A percentile compares a stretch with the other conserved stretches of the same genome.
Evolutionary conservation across 2,329 filamentous ascomycete species (phyloP).

Genomic region (Ambrosiella cleistominuta): DNA sequence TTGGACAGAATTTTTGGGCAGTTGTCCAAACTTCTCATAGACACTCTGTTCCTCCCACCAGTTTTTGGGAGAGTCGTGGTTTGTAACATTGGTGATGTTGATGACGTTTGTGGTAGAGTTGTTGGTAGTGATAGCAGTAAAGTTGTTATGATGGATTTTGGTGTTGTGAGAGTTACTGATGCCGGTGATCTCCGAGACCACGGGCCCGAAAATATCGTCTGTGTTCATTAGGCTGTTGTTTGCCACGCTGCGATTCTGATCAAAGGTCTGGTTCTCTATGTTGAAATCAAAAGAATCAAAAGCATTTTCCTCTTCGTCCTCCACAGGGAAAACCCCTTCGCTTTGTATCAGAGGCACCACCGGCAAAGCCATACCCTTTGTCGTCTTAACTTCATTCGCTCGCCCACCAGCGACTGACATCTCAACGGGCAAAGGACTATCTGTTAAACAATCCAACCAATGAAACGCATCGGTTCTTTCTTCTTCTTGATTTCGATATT

Average conservation of each 20-base stretch:
- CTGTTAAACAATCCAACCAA: constrained; percentile 9
- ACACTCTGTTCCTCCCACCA: constrained; percentile 6
- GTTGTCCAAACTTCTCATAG: constrained; percentile 4
- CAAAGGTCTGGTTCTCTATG: neutral
- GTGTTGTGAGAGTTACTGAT: too few species aligned
- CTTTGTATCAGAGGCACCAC: constrained; percentile 10
- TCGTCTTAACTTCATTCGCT: neutral
- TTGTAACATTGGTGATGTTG: neutral
- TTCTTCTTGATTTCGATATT: neutral
- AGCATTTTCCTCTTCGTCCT: neutral
- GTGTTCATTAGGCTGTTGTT: neutral
- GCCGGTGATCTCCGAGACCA: neutral
- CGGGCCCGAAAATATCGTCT: neutral
- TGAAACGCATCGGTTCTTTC: constrained; percentile 4
- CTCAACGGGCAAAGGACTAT: constrained; percentile 9
- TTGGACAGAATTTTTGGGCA: neutral
- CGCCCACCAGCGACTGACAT: constrained; percentile 4
- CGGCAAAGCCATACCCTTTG: constrained; percentile 3
- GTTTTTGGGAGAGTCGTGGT: neutral
- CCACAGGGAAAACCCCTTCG: constrained; percentile 9
- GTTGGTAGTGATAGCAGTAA: neutral
- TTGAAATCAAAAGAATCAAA: neutral
- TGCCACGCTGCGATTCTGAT: too few species aligned
- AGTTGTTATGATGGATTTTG: neutral
- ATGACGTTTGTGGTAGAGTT: neutral